Base-by-base conservation (phyloP, 1,139 yeast species). In the Starmera stellimalicola region DNA sequence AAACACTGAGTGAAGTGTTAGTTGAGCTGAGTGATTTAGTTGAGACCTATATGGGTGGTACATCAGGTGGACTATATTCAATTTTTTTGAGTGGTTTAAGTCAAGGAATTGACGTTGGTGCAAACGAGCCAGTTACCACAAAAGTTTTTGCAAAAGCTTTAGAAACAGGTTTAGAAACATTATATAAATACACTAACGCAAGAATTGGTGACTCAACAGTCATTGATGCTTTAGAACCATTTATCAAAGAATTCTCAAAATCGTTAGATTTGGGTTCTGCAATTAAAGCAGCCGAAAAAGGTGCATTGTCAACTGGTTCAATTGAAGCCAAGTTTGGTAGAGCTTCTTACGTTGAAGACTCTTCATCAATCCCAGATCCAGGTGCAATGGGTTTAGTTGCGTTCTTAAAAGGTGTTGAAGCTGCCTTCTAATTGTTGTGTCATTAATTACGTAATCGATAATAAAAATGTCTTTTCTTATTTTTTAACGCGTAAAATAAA, bases 1-100 rank as follows among this genome's bases (percentile, higher is more conserved):
- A 63, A 24, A 69, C 70, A 27, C 65, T 78, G 33, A 69, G 71
- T 15, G 71, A 70, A 42, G 69, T 82, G 1, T 55, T 84, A 32
- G 58, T 68, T 12, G 70, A 71, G 46, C 60, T 77, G 35, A 84
- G 95, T 5, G 87, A 80, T 37, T 57, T 81, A 19, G 85, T 87
- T 16, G 96, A 88, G 52, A 79, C 77, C 36, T 77, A 76, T 23
- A 88, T 88, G 97, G 97, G 96, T 34, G 97, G 97, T 32, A 88
- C 97, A 0, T 83, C 94, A 2, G 97, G 97, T 35, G 97, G 96
- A 1, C 60, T 88, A 30, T 88, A 87, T 55, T 81, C 95, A 4
- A 88, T 88, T 37, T 84, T 65, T 58, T 66, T 88, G 41, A 70
- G 83, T 16, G 81, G 87, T 2, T 63, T 81, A 37, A 74, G 77